phyloP scores from a whole-genome alignment of 78 protist genomes.

The Cavenderia fasciculata region DNA sequence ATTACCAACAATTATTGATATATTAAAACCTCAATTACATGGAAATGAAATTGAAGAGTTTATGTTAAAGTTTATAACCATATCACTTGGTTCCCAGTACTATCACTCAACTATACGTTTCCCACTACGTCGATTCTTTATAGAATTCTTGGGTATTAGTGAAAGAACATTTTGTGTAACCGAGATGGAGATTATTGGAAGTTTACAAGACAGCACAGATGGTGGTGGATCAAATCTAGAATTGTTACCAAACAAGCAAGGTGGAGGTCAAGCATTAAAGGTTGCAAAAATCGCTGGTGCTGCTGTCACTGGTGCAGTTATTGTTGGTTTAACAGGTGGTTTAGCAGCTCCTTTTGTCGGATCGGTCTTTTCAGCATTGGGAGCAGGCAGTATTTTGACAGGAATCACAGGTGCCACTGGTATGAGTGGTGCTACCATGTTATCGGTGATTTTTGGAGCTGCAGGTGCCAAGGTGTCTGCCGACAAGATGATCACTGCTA shows the following conservation, averaged over 20 bases:
- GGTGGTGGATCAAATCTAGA: neutral
- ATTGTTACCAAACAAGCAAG: neutral
- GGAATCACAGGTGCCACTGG: slow-evolving; percentile 40
- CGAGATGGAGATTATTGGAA: slow-evolving; percentile 61
- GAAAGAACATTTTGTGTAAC: slow-evolving; percentile 3
- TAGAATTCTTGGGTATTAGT: slow-evolving; percentile 41
- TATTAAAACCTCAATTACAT: neutral
- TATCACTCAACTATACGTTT: slow-evolving; percentile 43
- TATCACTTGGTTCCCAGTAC: neutral
- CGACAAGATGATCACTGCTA: slow-evolving; percentile 28
- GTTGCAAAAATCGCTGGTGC: slow-evolving; percentile 70
- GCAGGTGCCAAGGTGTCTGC: slow-evolving; percentile 69
- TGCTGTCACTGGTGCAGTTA: slow-evolving; percentile 59
- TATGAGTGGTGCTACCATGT: slow-evolving; percentile 44
- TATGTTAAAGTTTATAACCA: slow-evolving; percentile 48
- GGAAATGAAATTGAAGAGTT: slow-evolving; percentile 58
- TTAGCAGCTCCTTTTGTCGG: slow-evolving; percentile 62
- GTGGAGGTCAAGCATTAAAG: slow-evolving; percentile 15
- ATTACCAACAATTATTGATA: slow-evolving; percentile 20
- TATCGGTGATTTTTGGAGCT: slow-evolving; percentile 53
- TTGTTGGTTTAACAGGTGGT: slow-evolving; percentile 65
- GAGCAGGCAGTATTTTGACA: slow-evolving; percentile 40
- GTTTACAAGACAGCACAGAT: slow-evolving; percentile 21
- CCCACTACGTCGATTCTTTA: slow-evolving; percentile 37
- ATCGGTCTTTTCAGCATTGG: slow-evolving; percentile 15